These are phyloP conservation scores for Alternaria conjuncta DNA, from an alignment of 2,329 filamentous ascomycete genomes.

Conservation along the genomic window DNA sequence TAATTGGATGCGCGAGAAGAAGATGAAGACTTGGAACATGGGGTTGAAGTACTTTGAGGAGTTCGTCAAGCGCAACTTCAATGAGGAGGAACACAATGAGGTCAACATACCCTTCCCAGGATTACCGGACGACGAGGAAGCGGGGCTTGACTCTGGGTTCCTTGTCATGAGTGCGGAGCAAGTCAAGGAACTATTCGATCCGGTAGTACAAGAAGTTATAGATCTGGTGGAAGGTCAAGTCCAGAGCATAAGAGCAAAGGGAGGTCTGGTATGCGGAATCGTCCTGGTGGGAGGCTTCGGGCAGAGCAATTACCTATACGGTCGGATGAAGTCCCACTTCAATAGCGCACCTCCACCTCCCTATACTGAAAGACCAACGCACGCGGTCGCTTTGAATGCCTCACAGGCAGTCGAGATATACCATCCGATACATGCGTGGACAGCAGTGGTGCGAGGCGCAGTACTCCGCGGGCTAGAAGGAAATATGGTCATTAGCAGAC, in stretches of 20 bases:
- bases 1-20: constrained; percentile 77
- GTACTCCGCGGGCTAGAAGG: constrained; percentile 77
- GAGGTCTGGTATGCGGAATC: constrained; percentile 64
- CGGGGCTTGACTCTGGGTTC: constrained; percentile 77
- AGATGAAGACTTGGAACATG: constrained; percentile 76
- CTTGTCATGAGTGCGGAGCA: constrained; percentile 73
- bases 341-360: constrained; percentile 58
- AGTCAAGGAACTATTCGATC: constrained; percentile 76
- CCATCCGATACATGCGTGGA: constrained; percentile 84
- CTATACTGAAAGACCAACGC: constrained; percentile 74
- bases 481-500: constrained; percentile 77
- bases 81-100: constrained; percentile 77
- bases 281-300: constrained; percentile 83
- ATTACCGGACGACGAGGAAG: constrained; percentile 76
- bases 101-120: constrained; percentile 81
- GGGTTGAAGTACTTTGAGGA: constrained; percentile 82
- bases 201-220: constrained; percentile 67
- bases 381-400: constrained; percentile 61
- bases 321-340: constrained; percentile 73
- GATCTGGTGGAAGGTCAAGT: constrained; percentile 54
- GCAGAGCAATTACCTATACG: constrained; percentile 76
- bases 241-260: constrained; percentile 47
- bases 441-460: constrained; percentile 78
- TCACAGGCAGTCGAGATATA: constrained; percentile 74
- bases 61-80: constrained; percentile 84